Percentiles rank a stretch among this genome's conserved stretches.
Conservation (phyloP, 371 early-diverging fungal species). For the Lichtheimia ramosa region DNA sequence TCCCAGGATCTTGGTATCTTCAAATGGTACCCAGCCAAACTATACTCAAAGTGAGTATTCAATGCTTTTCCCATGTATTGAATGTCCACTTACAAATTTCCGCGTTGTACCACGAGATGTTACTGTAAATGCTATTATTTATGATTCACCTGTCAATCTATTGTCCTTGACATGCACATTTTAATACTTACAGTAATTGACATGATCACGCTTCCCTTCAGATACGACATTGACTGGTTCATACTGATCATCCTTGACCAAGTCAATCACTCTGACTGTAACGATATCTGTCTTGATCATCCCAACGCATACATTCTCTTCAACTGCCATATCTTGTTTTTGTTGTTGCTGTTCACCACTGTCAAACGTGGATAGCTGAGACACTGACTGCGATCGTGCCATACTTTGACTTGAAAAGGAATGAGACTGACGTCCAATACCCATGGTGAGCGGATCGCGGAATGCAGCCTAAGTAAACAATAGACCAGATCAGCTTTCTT, state of each 20-base stretch:
- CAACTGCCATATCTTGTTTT: slow-evolving; percentile 1
- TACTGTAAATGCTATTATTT: slow-evolving; percentile 29
- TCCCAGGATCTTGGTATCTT: slow-evolving; percentile 43
- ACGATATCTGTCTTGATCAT: slow-evolving; percentile 49
- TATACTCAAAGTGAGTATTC: slow-evolving; percentile 5
- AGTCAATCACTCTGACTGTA: slow-evolving; percentile 19
- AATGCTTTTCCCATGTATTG: not conserved
- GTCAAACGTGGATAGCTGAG: not conserved
- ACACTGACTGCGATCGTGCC: no score
- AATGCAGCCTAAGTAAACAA: no score
- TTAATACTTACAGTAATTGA: slow-evolving; percentile 33
- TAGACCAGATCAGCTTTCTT: no score
- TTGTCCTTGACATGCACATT: no score
- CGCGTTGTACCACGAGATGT: slow-evolving; percentile 20
- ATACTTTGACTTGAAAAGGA: no score
- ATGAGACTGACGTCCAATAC: no score
- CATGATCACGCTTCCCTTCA: slow-evolving; percentile 33
- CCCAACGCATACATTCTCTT: slow-evolving; percentile 37
- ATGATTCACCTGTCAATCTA: no score
- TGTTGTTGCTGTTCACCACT: slow-evolving; percentile 4
- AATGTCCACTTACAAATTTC: slow-evolving; percentile 25
- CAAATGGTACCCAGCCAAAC: slow-evolving; percentile 52
- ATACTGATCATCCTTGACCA: slow-evolving; percentile 36
- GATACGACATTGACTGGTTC: slow-evolving; percentile 30
- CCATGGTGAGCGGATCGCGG: no score